Evolutionary conservation across 2,329 filamentous ascomycete species (phyloP).

Genomic region (Colletotrichum navitas): DNA sequence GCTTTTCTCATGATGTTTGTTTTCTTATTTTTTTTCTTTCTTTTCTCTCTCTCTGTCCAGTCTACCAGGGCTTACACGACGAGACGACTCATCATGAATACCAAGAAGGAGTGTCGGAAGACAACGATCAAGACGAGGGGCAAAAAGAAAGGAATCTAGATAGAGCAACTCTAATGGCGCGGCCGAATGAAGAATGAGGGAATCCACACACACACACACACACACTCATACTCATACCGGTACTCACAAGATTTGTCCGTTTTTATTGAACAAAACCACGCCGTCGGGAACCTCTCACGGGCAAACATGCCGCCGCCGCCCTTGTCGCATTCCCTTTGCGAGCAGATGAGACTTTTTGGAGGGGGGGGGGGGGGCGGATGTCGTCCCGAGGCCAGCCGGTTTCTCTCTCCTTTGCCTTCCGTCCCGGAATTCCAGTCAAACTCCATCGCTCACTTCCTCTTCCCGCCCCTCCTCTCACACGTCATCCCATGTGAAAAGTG

Average conservation of each 20-base stretch:
- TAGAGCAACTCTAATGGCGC: not conserved
- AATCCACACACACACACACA: too few relatives aligned
- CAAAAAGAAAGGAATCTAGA: not conserved
- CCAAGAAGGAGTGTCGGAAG: not conserved
- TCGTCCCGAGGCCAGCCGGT: too few relatives aligned
- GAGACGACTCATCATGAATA: not conserved
- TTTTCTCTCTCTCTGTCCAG: not conserved
- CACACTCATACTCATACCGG: too few relatives aligned
- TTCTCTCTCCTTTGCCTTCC: not conserved
- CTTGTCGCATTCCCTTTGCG: too few relatives aligned
- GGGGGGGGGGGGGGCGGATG: too few relatives aligned
- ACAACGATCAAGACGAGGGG: not conserved
- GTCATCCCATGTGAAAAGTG: slow-evolving; percentile 1
- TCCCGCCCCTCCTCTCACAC: too few relatives aligned
- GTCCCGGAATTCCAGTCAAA: too few relatives aligned
- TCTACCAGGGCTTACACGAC: not conserved
- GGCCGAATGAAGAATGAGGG: not conserved
- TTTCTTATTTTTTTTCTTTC: not conserved
- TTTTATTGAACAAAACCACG: not conserved
- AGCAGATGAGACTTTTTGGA: too few relatives aligned
- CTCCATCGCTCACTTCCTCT: too few relatives aligned
- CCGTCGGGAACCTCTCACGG: not conserved
- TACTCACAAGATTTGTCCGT: not conserved
- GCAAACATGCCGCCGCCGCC: not conserved
- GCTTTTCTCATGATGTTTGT: too few relatives aligned